Percentiles rank a stretch among this genome's conserved stretches.
Conservation (phyloP, 2,329 filamentous ascomycete species). For the Hymenoscyphus repandus region DNA sequence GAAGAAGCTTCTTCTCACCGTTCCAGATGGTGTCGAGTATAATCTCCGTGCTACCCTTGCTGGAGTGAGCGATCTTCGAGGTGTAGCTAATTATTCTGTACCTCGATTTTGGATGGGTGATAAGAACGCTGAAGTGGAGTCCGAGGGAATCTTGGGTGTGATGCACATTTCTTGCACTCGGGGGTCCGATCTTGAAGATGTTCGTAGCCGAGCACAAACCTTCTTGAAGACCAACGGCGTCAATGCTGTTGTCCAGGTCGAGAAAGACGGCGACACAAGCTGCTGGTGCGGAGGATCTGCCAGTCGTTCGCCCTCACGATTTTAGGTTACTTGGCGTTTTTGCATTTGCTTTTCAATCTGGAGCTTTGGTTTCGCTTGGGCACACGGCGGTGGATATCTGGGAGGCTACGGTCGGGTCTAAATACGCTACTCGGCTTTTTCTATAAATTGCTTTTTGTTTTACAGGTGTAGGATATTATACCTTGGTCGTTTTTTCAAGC, state of each 20-base stretch:
- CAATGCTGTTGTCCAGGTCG: slow-evolving; percentile 82
- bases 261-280: slow-evolving; percentile 68
- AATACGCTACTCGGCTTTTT: not conserved
- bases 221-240: slow-evolving; percentile 69
- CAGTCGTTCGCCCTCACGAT: slow-evolving; percentile 1
- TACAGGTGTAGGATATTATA: slow-evolving; percentile 5
- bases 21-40: slow-evolving; percentile 84
- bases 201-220: slow-evolving; percentile 67
- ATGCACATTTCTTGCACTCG: slow-evolving; percentile 79
- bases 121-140: slow-evolving; percentile 35
- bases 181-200: slow-evolving; percentile 72
- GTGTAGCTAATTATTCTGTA: slow-evolving; percentile 78
- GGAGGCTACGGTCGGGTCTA: not conserved
- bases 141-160: slow-evolving; percentile 65
- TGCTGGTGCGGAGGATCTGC: slow-evolving; percentile 51
- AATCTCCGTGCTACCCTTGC: slow-evolving; percentile 79
- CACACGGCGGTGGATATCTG: not conserved
- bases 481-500: not conserved
- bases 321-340: not conserved
- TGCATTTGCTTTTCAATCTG: not conserved
- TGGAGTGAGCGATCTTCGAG: slow-evolving; percentile 74
- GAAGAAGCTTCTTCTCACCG: slow-evolving; percentile 73
- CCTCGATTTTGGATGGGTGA: slow-evolving; percentile 94
- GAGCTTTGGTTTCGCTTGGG: not conserved
- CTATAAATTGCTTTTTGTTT: not conserved